These are phyloP conservation scores for Perkinsus olseni DNA, from an alignment of 169 alveolate species.

Conservation along the genomic window DNA sequence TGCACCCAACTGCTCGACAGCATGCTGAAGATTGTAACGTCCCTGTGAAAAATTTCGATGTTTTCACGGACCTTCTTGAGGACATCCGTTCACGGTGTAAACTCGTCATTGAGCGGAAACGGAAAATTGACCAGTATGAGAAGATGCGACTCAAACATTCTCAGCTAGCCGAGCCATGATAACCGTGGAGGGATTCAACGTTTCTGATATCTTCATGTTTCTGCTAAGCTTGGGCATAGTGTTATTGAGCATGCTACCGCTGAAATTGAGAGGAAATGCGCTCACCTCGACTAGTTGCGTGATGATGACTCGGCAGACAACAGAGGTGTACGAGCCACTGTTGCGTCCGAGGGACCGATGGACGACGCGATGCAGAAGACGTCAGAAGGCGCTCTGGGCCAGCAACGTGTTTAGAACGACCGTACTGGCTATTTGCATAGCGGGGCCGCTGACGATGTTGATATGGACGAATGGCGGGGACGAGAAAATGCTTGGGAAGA, in stretches of 20 bases:
- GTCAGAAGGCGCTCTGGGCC: not conserved
- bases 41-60: conserved; percentile 40
- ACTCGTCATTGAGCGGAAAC: not conserved
- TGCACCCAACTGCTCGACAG: not conserved
- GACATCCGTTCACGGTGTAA: conserved; percentile 43
- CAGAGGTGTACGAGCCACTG: not conserved
- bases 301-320: not conserved
- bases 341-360: not conserved
- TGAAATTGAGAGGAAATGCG: too few species aligned
- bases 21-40: not conserved
- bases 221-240: not conserved
- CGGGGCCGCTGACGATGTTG: not conserved
- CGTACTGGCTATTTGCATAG: not conserved
- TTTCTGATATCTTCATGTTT: not conserved
- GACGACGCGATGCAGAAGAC: not conserved
- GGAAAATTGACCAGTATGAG: not conserved
- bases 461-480: not conserved
- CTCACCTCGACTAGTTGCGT: too few species aligned
- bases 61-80: conserved; percentile 61
- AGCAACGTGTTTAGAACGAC: not conserved
- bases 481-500: too few species aligned
- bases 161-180: not conserved
- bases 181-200: not conserved
- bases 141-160: not conserved
- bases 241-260: too few species aligned